phyloP scores from a whole-genome alignment of 2,329 filamentous ascomycete species.

The Fusarium annulatum region DNA sequence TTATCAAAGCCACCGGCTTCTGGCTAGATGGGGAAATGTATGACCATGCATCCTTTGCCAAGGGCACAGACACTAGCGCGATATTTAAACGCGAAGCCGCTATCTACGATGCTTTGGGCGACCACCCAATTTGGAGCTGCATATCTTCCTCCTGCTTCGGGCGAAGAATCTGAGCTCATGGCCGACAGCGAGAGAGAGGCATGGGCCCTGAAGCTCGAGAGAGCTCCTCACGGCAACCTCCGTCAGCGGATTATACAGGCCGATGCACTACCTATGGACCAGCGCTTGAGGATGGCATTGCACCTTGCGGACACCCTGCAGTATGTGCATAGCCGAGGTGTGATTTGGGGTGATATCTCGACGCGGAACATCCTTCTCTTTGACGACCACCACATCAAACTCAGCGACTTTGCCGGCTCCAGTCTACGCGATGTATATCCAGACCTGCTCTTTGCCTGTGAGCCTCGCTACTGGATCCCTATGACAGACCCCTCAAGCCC shows the following conservation, averaged over 20 bases:
- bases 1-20: background rate
- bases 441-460: background rate
- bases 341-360: background rate
- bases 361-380: background rate
- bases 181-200: fast-evolving
- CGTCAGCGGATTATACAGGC: background rate
- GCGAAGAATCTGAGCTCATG: background rate
- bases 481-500: fast-evolving
- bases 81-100: background rate
- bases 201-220: background rate
- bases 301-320: background rate
- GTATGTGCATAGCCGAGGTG: background rate
- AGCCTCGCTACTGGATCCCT: background rate
- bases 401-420: fast-evolving
- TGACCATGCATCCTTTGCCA: background rate
- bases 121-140: background rate
- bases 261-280: background rate
- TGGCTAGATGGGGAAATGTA: background rate
- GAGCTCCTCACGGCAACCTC: background rate
- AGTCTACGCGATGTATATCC: background rate
- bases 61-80: background rate
- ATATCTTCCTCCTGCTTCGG: fast-evolving
- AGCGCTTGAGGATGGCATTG: fast-evolving
- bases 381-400: background rate
- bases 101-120: background rate